These are phyloP conservation scores for Akanthomyces dipterigenus DNA, from an alignment of 2,329 filamentous ascomycete species.

Conservation along the genomic window DNA sequence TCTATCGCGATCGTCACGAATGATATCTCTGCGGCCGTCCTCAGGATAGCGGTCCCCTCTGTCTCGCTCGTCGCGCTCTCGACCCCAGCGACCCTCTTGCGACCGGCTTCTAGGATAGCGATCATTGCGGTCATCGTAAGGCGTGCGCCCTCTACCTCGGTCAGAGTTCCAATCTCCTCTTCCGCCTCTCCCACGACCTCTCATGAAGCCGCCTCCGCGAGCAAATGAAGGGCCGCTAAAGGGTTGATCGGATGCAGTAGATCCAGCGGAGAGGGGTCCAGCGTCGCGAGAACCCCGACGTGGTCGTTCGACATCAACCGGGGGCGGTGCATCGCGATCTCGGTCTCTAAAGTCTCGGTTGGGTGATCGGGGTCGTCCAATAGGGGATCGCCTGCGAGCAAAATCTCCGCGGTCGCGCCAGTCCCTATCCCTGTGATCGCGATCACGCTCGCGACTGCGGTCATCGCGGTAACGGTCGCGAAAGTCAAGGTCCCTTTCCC, in stretches of 20 bases:
- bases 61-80: constrained; percentile 51
- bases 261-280: constrained; percentile 62
- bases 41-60: constrained; percentile 36
- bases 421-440: constrained; percentile 46
- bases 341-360: constrained; percentile 59
- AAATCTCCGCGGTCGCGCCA: constrained; percentile 35
- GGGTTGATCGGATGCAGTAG: constrained; percentile 60
- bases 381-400: constrained; percentile 49
- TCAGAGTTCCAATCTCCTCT: constrained; percentile 34
- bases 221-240: constrained; percentile 47
- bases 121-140: constrained; percentile 54
- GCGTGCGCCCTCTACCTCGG: constrained; percentile 49
- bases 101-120: constrained; percentile 60
- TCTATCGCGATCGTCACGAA: constrained; percentile 41
- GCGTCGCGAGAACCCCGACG: constrained; percentile 64
- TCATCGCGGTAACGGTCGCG: constrained; percentile 55
- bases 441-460: constrained; percentile 51
- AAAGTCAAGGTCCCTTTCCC: constrained; percentile 55
- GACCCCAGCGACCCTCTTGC: constrained; percentile 54
- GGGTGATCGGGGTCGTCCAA: constrained; percentile 56
- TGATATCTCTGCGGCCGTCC: constrained; percentile 36
- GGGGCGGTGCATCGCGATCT: constrained; percentile 50
- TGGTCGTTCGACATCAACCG: constrained; percentile 60
- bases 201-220: constrained; percentile 48
- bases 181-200: constrained; percentile 46